A percentile compares a stretch with the other conserved stretches of the same genome.
phyloP scores from a whole-genome alignment of 352 stramenopile species.

The Phytopythium kandeliae region DNA sequence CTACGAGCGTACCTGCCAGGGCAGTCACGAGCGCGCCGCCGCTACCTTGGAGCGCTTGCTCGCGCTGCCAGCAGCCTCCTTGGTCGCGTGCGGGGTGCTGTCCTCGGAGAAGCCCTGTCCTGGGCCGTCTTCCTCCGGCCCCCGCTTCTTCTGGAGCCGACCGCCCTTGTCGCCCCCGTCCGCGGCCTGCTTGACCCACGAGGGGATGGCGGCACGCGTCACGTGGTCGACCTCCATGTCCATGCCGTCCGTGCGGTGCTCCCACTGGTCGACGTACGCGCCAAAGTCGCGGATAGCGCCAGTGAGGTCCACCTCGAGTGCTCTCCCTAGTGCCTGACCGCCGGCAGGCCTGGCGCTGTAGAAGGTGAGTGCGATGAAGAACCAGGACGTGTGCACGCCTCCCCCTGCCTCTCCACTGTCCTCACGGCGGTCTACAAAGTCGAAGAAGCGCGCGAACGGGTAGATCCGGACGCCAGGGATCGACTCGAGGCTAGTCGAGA shows the following conservation, averaged over 20 bases:
- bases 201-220: constrained; percentile 37
- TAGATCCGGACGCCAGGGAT: constrained; percentile 53
- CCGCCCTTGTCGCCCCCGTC: constrained; percentile 16
- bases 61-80: neutral
- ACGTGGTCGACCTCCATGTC: constrained; percentile 80
- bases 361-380: constrained; percentile 76
- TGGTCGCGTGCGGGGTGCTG: constrained; percentile 21
- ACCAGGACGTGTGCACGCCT: constrained; percentile 48
- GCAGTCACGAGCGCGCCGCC: neutral
- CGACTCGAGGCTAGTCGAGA: constrained; percentile 41
- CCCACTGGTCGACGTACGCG: constrained; percentile 70
- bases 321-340: neutral
- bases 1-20: constrained; percentile 2
- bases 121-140: constrained; percentile 6
- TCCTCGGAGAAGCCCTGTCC: constrained; percentile 23
- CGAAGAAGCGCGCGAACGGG: constrained; percentile 81
- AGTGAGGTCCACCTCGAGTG: constrained; percentile 61
- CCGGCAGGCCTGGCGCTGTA: constrained; percentile 22
- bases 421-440: constrained; percentile 26
- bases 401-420: constrained; percentile 4
- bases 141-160: constrained; percentile 23
- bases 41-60: constrained; percentile 9
- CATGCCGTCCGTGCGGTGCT: constrained; percentile 65
- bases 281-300: constrained; percentile 73
- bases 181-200: constrained; percentile 56